Conservation (phyloP, 495 filamentous ascomycete genomes). For the Aspergillus bridgeri region DNA sequence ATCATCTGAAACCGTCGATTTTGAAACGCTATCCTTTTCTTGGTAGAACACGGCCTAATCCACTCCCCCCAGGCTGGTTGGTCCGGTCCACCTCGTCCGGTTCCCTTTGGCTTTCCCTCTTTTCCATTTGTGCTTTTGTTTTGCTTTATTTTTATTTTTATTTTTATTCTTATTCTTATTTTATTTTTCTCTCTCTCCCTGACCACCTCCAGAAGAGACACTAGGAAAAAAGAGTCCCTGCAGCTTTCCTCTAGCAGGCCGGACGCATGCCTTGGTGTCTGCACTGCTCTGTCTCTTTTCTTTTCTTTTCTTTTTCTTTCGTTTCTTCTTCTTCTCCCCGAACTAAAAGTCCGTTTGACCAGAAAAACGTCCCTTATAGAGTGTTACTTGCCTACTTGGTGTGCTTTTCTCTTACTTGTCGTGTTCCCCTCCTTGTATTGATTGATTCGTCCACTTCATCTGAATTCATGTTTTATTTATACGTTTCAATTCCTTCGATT, state of each 20-base stretch:
- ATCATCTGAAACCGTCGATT: conserved; percentile 24
- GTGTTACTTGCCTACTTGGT: conserved; percentile 19
- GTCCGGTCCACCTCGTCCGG: conserved; percentile 12
- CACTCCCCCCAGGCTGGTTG: conserved; percentile 20
- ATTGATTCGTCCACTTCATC: too few species aligned
- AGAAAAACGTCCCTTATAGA: conserved; percentile 22
- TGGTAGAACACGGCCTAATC: conserved; percentile 21
- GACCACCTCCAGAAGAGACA: conserved; percentile 4
- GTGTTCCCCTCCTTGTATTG: conserved; percentile 11
- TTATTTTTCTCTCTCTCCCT: too few species aligned
- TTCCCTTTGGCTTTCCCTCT: conserved; percentile 7
- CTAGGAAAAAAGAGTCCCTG: conserved; percentile 31
- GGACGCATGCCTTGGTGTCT: conserved; percentile 19
- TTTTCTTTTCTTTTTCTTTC: too few species aligned
- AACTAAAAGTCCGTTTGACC: conserved; percentile 35
- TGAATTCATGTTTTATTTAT: too few species aligned
- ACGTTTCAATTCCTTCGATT: background rate
- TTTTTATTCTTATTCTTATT: too few species aligned
- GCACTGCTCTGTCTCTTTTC: too few species aligned
- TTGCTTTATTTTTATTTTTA: too few species aligned
- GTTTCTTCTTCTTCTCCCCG: conserved; percentile 36
- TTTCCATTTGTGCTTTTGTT: too few species aligned
- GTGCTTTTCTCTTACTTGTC: conserved; percentile 5
- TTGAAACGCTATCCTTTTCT: conserved; percentile 24
- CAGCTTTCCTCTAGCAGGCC: conserved; percentile 35